These are phyloP conservation scores for Globisporangium uncinulatum DNA, from an alignment of 352 stramenopile species.

Conservation along the genomic window DNA sequence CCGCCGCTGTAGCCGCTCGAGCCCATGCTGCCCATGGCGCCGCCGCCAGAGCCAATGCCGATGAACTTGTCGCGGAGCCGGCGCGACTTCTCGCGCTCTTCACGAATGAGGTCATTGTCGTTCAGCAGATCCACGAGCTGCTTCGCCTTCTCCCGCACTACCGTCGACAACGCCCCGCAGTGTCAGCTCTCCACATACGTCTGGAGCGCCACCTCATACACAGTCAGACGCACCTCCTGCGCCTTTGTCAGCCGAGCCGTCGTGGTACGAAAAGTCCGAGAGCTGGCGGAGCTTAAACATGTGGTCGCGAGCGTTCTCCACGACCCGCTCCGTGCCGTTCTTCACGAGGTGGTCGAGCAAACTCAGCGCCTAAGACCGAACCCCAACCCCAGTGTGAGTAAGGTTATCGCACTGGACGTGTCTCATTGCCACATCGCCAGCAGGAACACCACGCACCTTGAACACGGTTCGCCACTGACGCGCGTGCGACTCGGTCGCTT, in stretches of 20 bases:
- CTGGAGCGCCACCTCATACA: background rate
- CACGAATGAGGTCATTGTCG: slow-evolving; percentile 85
- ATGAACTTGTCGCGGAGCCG: slow-evolving; percentile 87
- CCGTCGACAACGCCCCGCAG: background rate
- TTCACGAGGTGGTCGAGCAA: slow-evolving; percentile 98
- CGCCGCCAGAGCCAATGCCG: slow-evolving; percentile 65
- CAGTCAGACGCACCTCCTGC: slow-evolving; percentile 44
- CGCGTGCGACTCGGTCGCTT: slow-evolving; percentile 84
- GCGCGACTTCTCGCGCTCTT: slow-evolving; percentile 83
- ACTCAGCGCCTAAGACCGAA: slow-evolving; percentile 54
- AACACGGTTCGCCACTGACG: slow-evolving; percentile 96
- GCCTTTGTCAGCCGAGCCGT: slow-evolving; percentile 80
- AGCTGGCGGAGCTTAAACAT: slow-evolving; percentile 90
- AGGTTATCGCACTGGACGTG: background rate
- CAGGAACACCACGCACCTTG: slow-evolving; percentile 62
- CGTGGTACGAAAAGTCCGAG: slow-evolving; percentile 87
- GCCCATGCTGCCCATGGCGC: slow-evolving; percentile 25
- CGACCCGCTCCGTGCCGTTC: slow-evolving; percentile 96
- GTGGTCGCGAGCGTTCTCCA: slow-evolving; percentile 95
- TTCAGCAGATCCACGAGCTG: slow-evolving; percentile 85
- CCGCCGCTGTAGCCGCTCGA: slow-evolving; percentile 11
- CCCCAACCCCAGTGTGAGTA: background rate
- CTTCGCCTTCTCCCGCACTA: slow-evolving; percentile 88
- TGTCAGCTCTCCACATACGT: background rate
- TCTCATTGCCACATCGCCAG: background rate